Conservation (phyloP, 345 rosid species). For the Brassica nigra region DNA sequence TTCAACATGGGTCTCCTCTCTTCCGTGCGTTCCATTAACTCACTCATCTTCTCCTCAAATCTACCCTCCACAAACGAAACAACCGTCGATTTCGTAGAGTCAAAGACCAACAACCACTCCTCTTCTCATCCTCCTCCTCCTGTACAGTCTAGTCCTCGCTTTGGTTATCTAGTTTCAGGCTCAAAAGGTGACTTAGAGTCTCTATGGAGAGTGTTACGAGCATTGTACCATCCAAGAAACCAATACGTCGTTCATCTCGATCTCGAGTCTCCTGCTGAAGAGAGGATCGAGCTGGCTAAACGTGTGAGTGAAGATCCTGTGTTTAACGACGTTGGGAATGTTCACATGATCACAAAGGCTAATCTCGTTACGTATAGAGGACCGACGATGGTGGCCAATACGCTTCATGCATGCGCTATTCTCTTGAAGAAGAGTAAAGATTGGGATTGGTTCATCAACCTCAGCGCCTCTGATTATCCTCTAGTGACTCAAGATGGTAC, state of each 20-base stretch:
- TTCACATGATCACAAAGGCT: slow-evolving; percentile 81
- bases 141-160: slow-evolving; percentile 60
- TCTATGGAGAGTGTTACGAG: slow-evolving; percentile 92
- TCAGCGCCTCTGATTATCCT: slow-evolving; percentile 71
- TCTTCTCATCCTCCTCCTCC: slow-evolving; percentile 43
- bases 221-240: slow-evolving; percentile 87
- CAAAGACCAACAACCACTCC: slow-evolving; percentile 43
- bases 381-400: slow-evolving; percentile 69
- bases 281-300: slow-evolving; percentile 76
- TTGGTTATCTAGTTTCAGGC: slow-evolving; percentile 92
- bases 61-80: slow-evolving; percentile 43
- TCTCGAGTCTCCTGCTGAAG: slow-evolving; percentile 84
- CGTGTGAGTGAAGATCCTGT: slow-evolving; percentile 72
- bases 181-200: slow-evolving; percentile 89
- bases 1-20: slow-evolving; percentile 91
- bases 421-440: slow-evolving; percentile 53
- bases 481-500: slow-evolving; percentile 68
- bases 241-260: slow-evolving; percentile 92
- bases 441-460: slow-evolving; percentile 82
- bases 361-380: slow-evolving; percentile 64
- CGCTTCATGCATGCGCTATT: slow-evolving; percentile 70
- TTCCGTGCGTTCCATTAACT: slow-evolving; percentile 66
- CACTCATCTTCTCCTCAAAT: slow-evolving; percentile 61
- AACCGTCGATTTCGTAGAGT: slow-evolving; percentile 50
- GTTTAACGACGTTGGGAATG: slow-evolving; percentile 69